Conservation (phyloP, 148 eudicot species). For the Polygonum aviculare region DNA sequence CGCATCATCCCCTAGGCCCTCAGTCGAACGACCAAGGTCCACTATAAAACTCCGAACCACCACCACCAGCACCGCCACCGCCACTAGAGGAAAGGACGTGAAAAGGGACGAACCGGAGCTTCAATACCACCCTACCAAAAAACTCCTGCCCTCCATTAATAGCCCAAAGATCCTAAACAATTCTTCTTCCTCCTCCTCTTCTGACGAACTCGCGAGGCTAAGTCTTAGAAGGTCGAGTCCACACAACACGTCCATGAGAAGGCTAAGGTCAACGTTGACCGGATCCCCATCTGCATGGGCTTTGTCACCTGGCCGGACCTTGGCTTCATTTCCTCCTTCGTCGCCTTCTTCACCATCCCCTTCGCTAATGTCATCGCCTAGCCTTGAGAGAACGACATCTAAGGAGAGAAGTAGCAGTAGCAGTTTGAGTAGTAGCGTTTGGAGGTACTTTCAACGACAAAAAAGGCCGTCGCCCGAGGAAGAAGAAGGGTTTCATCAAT, state of each 20-base stretch:
- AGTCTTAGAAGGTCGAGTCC: constrained; percentile 21
- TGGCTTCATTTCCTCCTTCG: constrained; percentile 18
- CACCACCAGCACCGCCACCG: background rate
- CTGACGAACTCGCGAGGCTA: background rate
- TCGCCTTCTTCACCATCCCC: constrained; percentile 21
- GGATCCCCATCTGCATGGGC: constrained; percentile 68
- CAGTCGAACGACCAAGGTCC: constrained; percentile 24
- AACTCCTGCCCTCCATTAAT: background rate
- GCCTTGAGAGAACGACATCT: background rate
- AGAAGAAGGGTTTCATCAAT: constrained; percentile 55
- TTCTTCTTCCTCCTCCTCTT: too few species aligned
- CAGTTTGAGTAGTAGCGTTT: constrained; percentile 37
- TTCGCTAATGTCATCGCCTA: constrained; percentile 30
- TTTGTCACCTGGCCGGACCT: constrained; percentile 45
- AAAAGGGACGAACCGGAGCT: background rate
- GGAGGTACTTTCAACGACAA: constrained; percentile 55
- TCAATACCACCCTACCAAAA: background rate
- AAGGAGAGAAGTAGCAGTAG: background rate
- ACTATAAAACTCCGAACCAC: constrained; percentile 16
- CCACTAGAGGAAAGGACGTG: background rate
- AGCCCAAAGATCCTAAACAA: background rate
- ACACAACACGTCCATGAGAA: constrained; percentile 14
- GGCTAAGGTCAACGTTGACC: constrained; percentile 16
- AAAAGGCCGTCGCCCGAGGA: constrained; percentile 35
- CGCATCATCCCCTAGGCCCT: constrained; percentile 28